Base-by-base conservation (phyloP, 1,139 yeast species). In the Pneumocystis sp. region DNA sequence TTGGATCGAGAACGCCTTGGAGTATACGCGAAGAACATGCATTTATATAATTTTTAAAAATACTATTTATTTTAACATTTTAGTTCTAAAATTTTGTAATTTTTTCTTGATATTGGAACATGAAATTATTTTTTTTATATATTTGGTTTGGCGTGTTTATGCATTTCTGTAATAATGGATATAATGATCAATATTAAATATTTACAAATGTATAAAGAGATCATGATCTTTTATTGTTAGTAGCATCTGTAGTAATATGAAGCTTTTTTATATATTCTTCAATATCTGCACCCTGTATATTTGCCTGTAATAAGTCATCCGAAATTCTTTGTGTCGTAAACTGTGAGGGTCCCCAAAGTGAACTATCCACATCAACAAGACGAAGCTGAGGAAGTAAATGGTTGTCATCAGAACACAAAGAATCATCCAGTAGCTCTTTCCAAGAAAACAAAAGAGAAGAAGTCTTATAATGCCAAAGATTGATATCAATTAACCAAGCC, bases 281-380 rank as follows among this genome's bases (percentile, higher is more conserved):
- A 37, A 71, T 68, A 8, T 71, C 70, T 25, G 65, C 70, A 35
- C 70, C 70, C 21, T 67, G 73, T 21, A 15, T 25, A 39, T 89
- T 80, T 0, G 97, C 96, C 73, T 89, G 95, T 4, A 93, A 86
- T 40, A 95, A 84, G 71, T 93, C 99, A 65, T 83, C 79, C 0
- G 99, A 98, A 1, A 93, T 96, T 72, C 87, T 91, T 73, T 86
- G 89, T 72, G 91, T 96, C 2, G 95, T 83, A 73, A 88, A 93
- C 70, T 86, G 87, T 0, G 84, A 77, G 0, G 89, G 86, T 76
- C 90, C 89, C 0, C 88, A 86, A 37, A 87, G 79, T 21, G 67
- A 64, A 61, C 69, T 65, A 67, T 86, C 84, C 60, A 84, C 83
- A 70, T 83, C 82, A 15, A 93, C 85, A 15, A 91, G 74, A 61